A percentile compares a stretch with the other conserved stretches of the same genome.
phyloP scores from a whole-genome alignment of 768 basidiomycete species.

The Boletus rubescentipes region DNA sequence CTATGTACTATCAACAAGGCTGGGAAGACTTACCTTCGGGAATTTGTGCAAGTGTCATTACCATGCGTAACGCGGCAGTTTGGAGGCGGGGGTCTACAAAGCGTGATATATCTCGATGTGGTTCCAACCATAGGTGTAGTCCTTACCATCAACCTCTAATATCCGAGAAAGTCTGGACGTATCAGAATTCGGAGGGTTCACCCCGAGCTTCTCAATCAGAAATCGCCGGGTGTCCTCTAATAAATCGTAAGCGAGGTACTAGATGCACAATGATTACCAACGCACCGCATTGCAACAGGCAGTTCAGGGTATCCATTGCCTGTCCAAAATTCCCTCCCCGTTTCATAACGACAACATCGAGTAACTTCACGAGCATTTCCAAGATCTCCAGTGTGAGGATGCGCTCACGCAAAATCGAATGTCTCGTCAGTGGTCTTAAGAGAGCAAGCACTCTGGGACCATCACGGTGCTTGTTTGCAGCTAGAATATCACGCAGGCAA shows the following conservation, averaged over 20 bases:
- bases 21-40: too few species aligned
- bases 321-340: constrained; percentile 11
- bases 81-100: too few species aligned
- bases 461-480: constrained; percentile 15
- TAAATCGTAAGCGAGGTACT: neutral
- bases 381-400: constrained; percentile 19
- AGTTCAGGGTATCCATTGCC: constrained; percentile 23
- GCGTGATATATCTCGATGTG: too few species aligned
- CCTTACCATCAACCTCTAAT: constrained; percentile 14
- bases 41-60: constrained; percentile 8
- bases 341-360: constrained; percentile 7
- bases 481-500: constrained; percentile 12
- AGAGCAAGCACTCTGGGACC: constrained; percentile 19
- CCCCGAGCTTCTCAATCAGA: constrained; percentile 9
- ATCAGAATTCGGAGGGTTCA: neutral
- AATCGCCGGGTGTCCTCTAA: constrained; percentile 11
- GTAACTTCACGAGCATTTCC: constrained; percentile 6
- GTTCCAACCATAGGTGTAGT: neutral
- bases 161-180: neutral
- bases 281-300: constrained; percentile 20
- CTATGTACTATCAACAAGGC: too few species aligned
- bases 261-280: neutral
- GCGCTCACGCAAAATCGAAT: constrained; percentile 11
- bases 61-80: neutral
- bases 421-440: constrained; percentile 19